These are phyloP conservation scores for Neonectria sp. DNA, from an alignment of 2,329 filamentous ascomycete species.

Conservation along the genomic window DNA sequence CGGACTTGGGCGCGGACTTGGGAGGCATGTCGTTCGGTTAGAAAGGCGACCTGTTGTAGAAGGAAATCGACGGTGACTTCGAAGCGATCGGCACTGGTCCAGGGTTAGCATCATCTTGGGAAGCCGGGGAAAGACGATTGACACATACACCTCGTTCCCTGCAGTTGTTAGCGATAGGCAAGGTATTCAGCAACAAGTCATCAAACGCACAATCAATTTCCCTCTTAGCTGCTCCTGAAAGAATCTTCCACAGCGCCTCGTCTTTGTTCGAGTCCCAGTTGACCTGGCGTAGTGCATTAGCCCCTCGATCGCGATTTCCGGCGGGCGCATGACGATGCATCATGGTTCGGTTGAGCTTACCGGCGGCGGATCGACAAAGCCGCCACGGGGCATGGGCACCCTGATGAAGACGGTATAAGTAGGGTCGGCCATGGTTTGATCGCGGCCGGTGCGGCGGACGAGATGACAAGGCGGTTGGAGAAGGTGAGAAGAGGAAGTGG, in stretches of 20 bases:
- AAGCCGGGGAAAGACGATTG: constrained; percentile 34
- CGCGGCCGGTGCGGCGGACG: constrained; percentile 25
- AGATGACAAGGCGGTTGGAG: constrained; percentile 27
- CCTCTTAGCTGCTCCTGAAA: constrained; percentile 85
- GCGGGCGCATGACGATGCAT: constrained; percentile 37
- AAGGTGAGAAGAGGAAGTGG: constrained; percentile 36
- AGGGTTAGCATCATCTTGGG: constrained; percentile 41
- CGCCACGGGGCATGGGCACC: constrained; percentile 88
- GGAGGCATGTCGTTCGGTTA: constrained; percentile 91
- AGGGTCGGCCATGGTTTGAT: constrained; percentile 64
- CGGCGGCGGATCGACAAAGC: constrained; percentile 91
- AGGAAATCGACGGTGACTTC: constrained; percentile 90
- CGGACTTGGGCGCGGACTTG: constrained; percentile 93
- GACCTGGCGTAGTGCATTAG: constrained; percentile 68
- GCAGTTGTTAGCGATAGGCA: constrained; percentile 38
- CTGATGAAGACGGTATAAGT: constrained; percentile 86
- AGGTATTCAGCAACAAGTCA: constrained; percentile 4
- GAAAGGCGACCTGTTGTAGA: constrained; percentile 92
- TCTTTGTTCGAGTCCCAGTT: constrained; percentile 93
- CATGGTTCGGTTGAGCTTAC: constrained; percentile 63
- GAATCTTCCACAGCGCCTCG: constrained; percentile 88
- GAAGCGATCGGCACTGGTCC: constrained; percentile 78
- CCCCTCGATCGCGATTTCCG: constrained; percentile 31
- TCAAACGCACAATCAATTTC: constrained; percentile 84
- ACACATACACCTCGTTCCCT: constrained; percentile 84